Base-by-base conservation (phyloP, 352 stramenopile species). In the Pythium brassicae region DNA sequence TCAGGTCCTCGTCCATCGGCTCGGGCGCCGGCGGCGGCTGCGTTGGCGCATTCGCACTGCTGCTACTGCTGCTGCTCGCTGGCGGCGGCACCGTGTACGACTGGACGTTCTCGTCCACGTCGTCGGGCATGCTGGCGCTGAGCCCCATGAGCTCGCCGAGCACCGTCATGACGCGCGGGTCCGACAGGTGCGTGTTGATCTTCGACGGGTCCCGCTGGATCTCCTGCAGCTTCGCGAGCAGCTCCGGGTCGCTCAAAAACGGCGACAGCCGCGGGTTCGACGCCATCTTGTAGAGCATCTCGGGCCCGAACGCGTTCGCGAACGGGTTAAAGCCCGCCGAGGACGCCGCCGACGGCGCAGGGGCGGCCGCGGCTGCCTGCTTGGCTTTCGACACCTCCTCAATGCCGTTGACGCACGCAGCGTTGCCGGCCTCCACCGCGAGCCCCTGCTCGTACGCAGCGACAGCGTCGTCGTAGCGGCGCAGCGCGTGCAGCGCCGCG, bases 401-500 rank as follows among this genome's bases (percentile, higher is more conserved):
- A 11, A 99, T 65, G 45, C 96, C 97, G 62, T 85, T 96, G 43
- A 89, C 72, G 48, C 99, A 88, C 42, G 82, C 90, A 12, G 86
- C 83, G 70, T 99, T 98, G 50, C 62, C 64, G 0, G 94, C 87
- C 57, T 98, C 98, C 49, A 98, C 83, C 40, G 77, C 70, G 4
- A 99, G 74, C 34, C 87, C 93, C 15, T 87, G 71, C 26, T 92
- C 67, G 66, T 96, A 97, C 23, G 89, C 86, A 35, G 73, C 63
- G 11, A 93, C 65, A 32, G 92, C 88, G 12, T 96, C 86, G 27
- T 95, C 82, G 57, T 95, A 96, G 53, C 83, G 68, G 17, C 69
- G 66, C 9, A 99, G 72, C n/a, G 92, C 69, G 78, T 99, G 96
- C 34, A 99, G 79, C 17, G 97, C 97, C 17, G 97, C 97, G 48